These are phyloP conservation scores for Fagus sylvatica DNA, from an alignment of 306 rosid genomes.

Conservation along the genomic window DNA sequence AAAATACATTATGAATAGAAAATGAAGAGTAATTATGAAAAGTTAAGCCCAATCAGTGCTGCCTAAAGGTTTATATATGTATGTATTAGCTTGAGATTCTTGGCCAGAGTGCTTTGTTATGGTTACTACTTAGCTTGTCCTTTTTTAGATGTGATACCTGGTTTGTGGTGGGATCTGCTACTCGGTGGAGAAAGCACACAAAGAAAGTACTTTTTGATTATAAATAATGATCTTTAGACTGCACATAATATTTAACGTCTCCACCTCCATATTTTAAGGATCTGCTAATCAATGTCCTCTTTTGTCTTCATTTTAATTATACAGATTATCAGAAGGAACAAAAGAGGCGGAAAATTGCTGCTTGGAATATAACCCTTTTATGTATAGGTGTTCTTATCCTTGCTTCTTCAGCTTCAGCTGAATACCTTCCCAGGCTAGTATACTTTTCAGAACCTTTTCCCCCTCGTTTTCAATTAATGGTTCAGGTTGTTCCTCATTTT, in stretches of 20 bases:
- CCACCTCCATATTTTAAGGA: conserved; percentile 16
- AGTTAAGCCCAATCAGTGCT: not conserved
- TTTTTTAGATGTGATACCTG: conserved; percentile 1
- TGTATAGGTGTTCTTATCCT: conserved; percentile 59
- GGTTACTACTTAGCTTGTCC: not conserved
- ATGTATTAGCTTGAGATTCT: not conserved
- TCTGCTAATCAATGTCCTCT: conserved; percentile 13
- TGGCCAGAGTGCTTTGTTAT: not conserved
- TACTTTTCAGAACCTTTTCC: conserved; percentile 1
- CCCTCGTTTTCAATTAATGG: not conserved
- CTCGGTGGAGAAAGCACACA: not conserved
- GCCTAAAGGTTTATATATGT: not conserved
- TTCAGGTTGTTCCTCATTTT: not conserved
- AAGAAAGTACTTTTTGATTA: not conserved
- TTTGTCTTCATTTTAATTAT: conserved; percentile 22
- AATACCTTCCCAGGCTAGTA: conserved; percentile 56
- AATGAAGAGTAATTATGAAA: not conserved
- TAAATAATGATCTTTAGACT: not conserved
- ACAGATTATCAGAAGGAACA: conserved; percentile 44
- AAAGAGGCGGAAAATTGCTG: conserved; percentile 64
- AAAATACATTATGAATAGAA: not conserved
- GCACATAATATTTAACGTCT: not conserved
- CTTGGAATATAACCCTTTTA: conserved; percentile 61
- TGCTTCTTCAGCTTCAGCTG: conserved; percentile 56
- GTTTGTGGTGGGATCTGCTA: not conserved